phyloP scores from a whole-genome alignment of 257 asterid genomes.

The Nicotiana sylvestris region DNA sequence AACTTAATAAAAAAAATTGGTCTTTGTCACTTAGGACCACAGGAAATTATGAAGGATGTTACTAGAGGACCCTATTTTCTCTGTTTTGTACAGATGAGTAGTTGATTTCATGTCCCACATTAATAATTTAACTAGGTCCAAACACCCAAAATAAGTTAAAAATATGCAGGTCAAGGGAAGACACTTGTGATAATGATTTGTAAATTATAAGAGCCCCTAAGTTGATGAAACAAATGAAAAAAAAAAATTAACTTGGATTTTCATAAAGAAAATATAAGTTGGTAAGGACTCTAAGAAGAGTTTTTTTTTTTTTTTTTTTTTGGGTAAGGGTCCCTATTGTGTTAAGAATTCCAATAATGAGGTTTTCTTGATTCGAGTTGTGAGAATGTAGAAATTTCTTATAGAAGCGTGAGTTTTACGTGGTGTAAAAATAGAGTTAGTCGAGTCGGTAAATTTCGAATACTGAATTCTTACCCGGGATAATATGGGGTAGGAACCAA shows the following conservation, averaged over 20 bases:
- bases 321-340: no score
- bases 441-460: neutral
- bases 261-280: neutral
- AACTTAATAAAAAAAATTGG: no score
- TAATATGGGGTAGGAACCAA: slow-evolving; percentile 85
- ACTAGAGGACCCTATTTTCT: slow-evolving; percentile 11
- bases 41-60: neutral
- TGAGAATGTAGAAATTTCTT: neutral
- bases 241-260: neutral
- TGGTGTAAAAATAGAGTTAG: neutral
- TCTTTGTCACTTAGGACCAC: neutral
- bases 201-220: neutral
- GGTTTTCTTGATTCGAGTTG: neutral
- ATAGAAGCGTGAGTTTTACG: no score
- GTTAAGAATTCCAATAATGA: no score
- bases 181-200: neutral
- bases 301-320: no score
- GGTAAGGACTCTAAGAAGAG: no score
- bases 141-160: neutral
- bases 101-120: slow-evolving; percentile 18
- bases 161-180: neutral
- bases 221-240: neutral
- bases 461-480: slow-evolving; percentile 53
- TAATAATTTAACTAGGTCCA: slow-evolving; percentile 21
- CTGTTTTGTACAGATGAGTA: neutral